A percentile compares a stretch with the other conserved stretches of the same genome.
phyloP scores from a whole-genome alignment of 1,284 basidiomycete species.

The Puccinia polysora region DNA sequence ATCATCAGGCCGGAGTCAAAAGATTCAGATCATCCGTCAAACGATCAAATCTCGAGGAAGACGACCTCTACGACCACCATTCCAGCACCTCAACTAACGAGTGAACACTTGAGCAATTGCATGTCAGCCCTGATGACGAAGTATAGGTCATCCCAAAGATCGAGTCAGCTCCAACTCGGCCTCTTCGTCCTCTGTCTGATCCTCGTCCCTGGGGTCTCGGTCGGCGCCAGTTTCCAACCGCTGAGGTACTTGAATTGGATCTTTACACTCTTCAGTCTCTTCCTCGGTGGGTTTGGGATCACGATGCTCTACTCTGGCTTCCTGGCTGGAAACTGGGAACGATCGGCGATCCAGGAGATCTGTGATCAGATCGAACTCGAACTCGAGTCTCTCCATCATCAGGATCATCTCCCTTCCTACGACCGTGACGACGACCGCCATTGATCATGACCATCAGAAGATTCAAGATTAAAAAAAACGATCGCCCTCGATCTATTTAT shows the following conservation, averaged over 20 bases:
- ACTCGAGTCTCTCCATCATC: constrained; percentile 46
- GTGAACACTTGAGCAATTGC: constrained; percentile 39
- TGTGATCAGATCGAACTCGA: constrained; percentile 80
- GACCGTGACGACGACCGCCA: too few species aligned
- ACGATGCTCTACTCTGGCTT: constrained; percentile 88
- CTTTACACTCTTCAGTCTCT: constrained; percentile 64
- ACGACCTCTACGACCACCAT: too few species aligned
- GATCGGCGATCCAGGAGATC: constrained; percentile 70
- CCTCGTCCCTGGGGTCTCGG: constrained; percentile 60
- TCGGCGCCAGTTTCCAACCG: constrained; percentile 57
- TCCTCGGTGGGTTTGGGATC: constrained; percentile 71
- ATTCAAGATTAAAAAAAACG: too few species aligned
- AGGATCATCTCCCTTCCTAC: too few species aligned
- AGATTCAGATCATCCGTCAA: neutral
- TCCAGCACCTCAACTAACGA: constrained; percentile 27
- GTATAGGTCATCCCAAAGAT: constrained; percentile 44
- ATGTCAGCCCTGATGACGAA: constrained; percentile 44
- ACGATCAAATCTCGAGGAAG: neutral
- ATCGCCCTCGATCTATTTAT: too few species aligned
- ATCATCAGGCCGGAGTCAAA: constrained; percentile 34
- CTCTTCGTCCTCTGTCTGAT: constrained; percentile 47
- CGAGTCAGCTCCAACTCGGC: constrained; percentile 45
- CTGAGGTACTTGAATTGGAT: constrained; percentile 52
- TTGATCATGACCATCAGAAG: too few species aligned
- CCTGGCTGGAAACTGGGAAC: constrained; percentile 82